Base-by-base conservation (phyloP, 495 filamentous ascomycete species). In the Neurospora sp. region DNA sequence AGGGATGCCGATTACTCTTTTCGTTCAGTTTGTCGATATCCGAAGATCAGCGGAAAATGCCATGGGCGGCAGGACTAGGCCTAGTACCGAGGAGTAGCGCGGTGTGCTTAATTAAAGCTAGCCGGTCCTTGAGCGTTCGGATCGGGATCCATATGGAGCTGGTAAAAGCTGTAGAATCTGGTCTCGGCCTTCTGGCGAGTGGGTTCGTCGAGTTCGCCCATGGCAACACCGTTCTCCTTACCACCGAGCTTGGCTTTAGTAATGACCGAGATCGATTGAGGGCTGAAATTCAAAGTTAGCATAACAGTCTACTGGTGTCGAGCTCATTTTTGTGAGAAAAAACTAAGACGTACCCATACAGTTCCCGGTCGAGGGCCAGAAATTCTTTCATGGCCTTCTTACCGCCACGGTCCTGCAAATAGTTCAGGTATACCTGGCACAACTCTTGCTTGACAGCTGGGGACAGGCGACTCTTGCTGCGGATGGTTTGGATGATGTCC, bases 311-410 rank as follows among this genome's bases (percentile, higher is more conserved):
- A 71, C 12, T 35, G 54, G 14, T 66, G 12, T 35, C 54, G 14
- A 27, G 54, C 54, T 31, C 27, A 16, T 18, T 66, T 3, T 66
- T 66, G 27, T 14, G 11, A 18, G 27, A 35, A 42, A 42, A 40
- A 72, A 59, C 12, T 35, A 73, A 69, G 39, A 86, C 87, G 78
- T 85, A 89, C 89, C 96, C 96, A 78, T 95, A 94, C 39, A 97
- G 85, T 80, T 97, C 92, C 44, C 90, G 88, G 80, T 99, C 96
- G 39, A 99, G 81, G 66, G 83, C 82, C 82, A 98, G 84, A 79
- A 93, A 97, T 78, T 96, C 92, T 81, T 95, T 94, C 79, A 93
- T 93, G 0, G 92, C 88, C 44, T 93, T 90, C 74, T 92, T 90
- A n/a, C 89, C 90, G 2, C 95, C 94, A 69, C 93, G 85, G 76